phyloP scores from a whole-genome alignment of 371 early-diverging fungal genomes.

The Rhizomucor pusillus region DNA sequence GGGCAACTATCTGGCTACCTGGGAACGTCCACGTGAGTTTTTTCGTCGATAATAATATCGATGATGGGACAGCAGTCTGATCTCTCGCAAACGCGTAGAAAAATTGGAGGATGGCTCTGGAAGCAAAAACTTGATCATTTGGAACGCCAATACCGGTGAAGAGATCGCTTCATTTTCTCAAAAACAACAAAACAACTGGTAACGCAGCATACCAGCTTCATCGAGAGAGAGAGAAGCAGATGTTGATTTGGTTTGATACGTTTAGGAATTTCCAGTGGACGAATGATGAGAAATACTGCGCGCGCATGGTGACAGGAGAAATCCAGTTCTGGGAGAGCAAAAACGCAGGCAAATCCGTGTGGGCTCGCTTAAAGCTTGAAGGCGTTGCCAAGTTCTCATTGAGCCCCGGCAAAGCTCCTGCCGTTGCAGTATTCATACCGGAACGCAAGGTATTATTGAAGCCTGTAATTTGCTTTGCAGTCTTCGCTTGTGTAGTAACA shows the following conservation, averaged over 20 bases:
- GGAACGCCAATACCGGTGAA: constrained; percentile 72
- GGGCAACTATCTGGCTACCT: constrained; percentile 85
- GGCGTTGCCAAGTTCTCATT: constrained; percentile 81
- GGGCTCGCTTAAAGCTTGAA: constrained; percentile 72
- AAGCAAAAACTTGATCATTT: constrained; percentile 77
- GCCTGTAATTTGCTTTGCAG: neutral
- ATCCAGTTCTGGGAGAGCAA: constrained; percentile 86
- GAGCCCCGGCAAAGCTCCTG: constrained; percentile 83
- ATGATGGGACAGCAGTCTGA: neutral
- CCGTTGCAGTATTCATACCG: constrained; percentile 86
- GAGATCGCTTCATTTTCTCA: constrained; percentile 76
- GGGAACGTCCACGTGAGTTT: constrained; percentile 77
- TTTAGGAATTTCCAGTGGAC: constrained; percentile 91
- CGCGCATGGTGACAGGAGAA: constrained; percentile 83
- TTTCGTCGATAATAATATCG: constrained; percentile 1
- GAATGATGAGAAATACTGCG: constrained; percentile 84
- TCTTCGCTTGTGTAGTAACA: constrained; percentile 14
- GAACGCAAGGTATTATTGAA: constrained; percentile 61
- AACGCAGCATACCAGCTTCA: constrained; percentile 3
- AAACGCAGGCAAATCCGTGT: constrained; percentile 55
- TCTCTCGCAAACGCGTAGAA: constrained; percentile 37
- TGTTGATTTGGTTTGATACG: neutral
- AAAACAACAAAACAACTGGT: constrained; percentile 73
- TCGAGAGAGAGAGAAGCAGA: neutral
- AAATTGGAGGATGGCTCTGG: constrained; percentile 74